Percentiles rank a stretch among this genome's conserved stretches.
These are phyloP conservation scores for Ramularia endophylla DNA, from an alignment of 2,329 filamentous ascomycete genomes.

Conservation along the genomic window DNA sequence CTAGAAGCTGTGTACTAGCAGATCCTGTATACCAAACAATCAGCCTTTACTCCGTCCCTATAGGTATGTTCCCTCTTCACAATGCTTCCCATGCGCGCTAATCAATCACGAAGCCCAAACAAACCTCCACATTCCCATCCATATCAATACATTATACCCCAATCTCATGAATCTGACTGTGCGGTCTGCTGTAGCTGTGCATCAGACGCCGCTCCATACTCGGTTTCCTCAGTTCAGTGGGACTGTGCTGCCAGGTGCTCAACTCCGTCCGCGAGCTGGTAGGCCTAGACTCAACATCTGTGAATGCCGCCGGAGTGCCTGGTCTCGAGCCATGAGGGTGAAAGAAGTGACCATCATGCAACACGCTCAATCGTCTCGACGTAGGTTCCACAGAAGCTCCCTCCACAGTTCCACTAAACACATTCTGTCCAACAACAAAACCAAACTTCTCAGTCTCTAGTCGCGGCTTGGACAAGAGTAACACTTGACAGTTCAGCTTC, in stretches of 20 bases:
- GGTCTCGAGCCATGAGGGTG: neutral
- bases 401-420: conserved; percentile 28
- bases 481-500: conserved; percentile 37
- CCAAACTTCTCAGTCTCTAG: conserved; percentile 51
- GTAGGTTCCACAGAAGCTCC: neutral
- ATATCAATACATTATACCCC: no score
- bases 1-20: conserved; percentile 8
- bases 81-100: no score
- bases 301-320: neutral
- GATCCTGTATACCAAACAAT: no score
- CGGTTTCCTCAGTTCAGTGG: neutral
- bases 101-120: no score
- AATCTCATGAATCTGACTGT: conserved; percentile 1
- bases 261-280: neutral
- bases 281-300: neutral
- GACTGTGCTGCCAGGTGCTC: neutral
- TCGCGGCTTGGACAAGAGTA: conserved; percentile 52
- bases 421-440: conserved; percentile 48
- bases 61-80: no score
- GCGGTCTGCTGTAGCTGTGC: neutral
- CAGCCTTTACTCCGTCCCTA: no score
- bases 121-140: no score
- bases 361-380: neutral
- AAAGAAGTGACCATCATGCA: neutral
- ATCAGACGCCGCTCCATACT: neutral